Percentiles rank a stretch among this genome's conserved stretches.
phyloP scores from a whole-genome alignment of 805 yeast species.

The Candida takata region DNA sequence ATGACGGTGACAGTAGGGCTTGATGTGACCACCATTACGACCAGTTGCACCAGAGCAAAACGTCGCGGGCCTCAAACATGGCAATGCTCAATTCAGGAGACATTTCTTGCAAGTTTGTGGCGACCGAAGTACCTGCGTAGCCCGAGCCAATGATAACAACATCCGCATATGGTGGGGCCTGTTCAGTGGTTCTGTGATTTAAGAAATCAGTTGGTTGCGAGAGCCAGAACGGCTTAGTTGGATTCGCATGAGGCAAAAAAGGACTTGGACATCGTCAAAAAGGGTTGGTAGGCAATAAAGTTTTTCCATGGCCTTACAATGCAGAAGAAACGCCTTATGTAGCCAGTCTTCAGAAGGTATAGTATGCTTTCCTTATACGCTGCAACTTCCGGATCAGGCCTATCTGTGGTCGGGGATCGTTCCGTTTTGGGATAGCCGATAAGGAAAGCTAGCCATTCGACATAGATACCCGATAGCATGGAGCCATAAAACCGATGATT shows the following conservation, averaged over 20 bases:
- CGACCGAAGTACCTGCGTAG: slow-evolving; percentile 37
- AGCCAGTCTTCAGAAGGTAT: too few relatives aligned
- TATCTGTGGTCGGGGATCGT: too few relatives aligned
- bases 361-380: too few relatives aligned
- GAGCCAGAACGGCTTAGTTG: slow-evolving; percentile 18
- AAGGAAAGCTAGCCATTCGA: too few relatives aligned
- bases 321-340: too few relatives aligned
- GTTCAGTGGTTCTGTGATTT: slow-evolving; percentile 9
- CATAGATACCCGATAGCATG: too few relatives aligned
- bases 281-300: too few relatives aligned
- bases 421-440: too few relatives aligned
- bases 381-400: too few relatives aligned
- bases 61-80: slow-evolving; percentile 35
- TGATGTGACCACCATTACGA: slow-evolving; percentile 43
- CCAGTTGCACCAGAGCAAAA: slow-evolving; percentile 40
- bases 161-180: slow-evolving; percentile 32
- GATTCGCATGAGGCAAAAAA: slow-evolving; percentile 14
- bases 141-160: slow-evolving; percentile 39
- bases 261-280: background rate
- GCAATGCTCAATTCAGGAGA: slow-evolving; percentile 20
- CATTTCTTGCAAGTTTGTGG: slow-evolving; percentile 28
- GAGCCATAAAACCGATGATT: too few relatives aligned
- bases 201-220: slow-evolving; percentile 14
- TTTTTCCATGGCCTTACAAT: too few relatives aligned
- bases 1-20: slow-evolving; percentile 26